phyloP scores from a whole-genome alignment of 129 eudicot species.

The Flaveria sonorensis region DNA sequence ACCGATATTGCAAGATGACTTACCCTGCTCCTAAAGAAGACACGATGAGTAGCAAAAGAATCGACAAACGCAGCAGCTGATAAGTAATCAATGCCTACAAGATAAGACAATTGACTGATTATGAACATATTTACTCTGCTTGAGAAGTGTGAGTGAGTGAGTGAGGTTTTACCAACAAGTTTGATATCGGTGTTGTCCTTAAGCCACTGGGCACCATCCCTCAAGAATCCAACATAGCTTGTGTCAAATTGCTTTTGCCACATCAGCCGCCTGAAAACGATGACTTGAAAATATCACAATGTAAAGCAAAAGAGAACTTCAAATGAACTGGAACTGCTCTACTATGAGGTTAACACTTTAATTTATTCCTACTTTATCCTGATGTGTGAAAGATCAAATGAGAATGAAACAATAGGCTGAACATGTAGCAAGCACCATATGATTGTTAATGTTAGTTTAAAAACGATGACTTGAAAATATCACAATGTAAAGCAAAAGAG shows the following conservation, averaged over 20 bases:
- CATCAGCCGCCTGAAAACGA: slow-evolving; percentile 54
- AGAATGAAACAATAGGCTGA: not conserved
- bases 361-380: not conserved
- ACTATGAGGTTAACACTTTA: not conserved
- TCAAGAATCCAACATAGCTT: slow-evolving; percentile 60
- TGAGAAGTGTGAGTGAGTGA: not conserved
- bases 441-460: too few species aligned
- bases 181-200: slow-evolving; percentile 68
- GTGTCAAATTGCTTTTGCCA: slow-evolving; percentile 49
- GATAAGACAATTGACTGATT: slow-evolving; percentile 18
- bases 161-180: slow-evolving; percentile 55
- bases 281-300: slow-evolving; percentile 2
- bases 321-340: not conserved
- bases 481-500: not conserved
- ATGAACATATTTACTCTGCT: not conserved
- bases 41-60: slow-evolving; percentile 73
- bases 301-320: not conserved
- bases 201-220: slow-evolving; percentile 67
- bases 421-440: not conserved
- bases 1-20: not conserved
- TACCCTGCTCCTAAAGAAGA: slow-evolving; percentile 61
- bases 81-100: slow-evolving; percentile 85
- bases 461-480: slow-evolving; percentile 6
- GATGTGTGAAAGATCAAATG: not conserved
- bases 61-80: slow-evolving; percentile 78